These are phyloP conservation scores for Tolypocladium sp. DNA, from an alignment of 2,329 filamentous ascomycete genomes.

Conservation along the genomic window DNA sequence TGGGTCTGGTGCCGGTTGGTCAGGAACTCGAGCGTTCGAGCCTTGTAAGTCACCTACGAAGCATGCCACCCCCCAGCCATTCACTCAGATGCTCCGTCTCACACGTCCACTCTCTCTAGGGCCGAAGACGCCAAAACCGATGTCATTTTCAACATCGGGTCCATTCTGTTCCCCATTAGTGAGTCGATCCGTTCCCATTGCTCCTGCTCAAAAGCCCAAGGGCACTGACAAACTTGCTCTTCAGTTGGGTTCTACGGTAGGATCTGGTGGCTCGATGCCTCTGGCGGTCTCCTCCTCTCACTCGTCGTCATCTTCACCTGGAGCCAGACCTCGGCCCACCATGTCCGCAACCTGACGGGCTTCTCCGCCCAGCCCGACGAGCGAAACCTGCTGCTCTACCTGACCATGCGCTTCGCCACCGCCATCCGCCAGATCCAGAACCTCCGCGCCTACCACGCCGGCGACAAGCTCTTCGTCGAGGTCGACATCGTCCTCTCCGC, in stretches of 20 bases:
- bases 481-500: slow-evolving; percentile 80
- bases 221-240: background rate
- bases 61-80: background rate
- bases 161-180: slow-evolving; percentile 75
- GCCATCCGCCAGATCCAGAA: slow-evolving; percentile 82
- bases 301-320: slow-evolving; percentile 72
- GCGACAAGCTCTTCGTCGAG: slow-evolving; percentile 73
- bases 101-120: slow-evolving; percentile 15
- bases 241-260: slow-evolving; percentile 62
- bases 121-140: slow-evolving; percentile 55
- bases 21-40: slow-evolving; percentile 78
- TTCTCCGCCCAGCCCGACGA: slow-evolving; percentile 72
- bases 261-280: slow-evolving; percentile 77
- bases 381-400: slow-evolving; percentile 76
- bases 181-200: slow-evolving; percentile 13
- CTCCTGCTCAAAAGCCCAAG: too few relatives aligned
- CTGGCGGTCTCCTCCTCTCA: slow-evolving; percentile 71
- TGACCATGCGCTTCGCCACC: slow-evolving; percentile 88
- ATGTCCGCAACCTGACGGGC: slow-evolving; percentile 74
- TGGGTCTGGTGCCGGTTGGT: slow-evolving; percentile 86
- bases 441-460: slow-evolving; percentile 74
- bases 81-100: background rate
- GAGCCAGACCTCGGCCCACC: slow-evolving; percentile 62
- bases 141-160: slow-evolving; percentile 84
- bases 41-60: slow-evolving; percentile 41